Base-by-base conservation (phyloP, 257 asterid genomes). In the Thymus quinquecostatus region DNA sequence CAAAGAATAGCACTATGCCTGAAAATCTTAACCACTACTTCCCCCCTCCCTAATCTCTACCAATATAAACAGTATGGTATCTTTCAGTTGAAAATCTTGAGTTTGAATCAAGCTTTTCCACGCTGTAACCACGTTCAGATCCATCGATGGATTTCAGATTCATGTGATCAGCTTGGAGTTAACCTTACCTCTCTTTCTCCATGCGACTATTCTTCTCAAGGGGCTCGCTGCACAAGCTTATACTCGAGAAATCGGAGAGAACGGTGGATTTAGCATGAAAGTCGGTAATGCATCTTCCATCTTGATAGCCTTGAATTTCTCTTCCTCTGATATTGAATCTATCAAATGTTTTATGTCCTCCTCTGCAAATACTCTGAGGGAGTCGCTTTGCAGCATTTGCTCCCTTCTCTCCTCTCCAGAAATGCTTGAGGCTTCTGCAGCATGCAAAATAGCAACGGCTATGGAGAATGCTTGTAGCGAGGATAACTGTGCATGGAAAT, bases 401-500 rank as follows among this genome's bases (percentile, higher is more conserved):
- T 44, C 64, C 69, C 79, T 76, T 67, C 74, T 82, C 63, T 81
- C 97, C 27, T 74, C 87, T 21, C 80, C 87, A 44, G 73, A 69
- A 5, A 68, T 73, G 29, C 73, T 71, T 43, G 94, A 85, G 63
- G 96, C 81, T 68, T 87, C 92, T 58, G 82, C 77, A 7, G 89
- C 78, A 13, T 95, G 98, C 82, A 92, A 77, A 49, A 88, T 74
- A 12, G 98, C 81, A 33, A 92, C 82, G 29, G 96, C 87, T 55
- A 88, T 78, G 74, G 99, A 87, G 88, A 95, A 95, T 11, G 96
- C 97, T 77, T 95, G 99, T 75, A 95, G 75, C 0, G 96, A 78
- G 40, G 97, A 87, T 65, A 95, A 68, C 82, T 86, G 93, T 1
- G 94, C 96, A 62, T 95, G 98, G 89, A 95, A 95, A 74, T 90